These are phyloP conservation scores for Botryobasidium botryosum DNA, from an alignment of 768 basidiomycete genomes.

Conservation along the genomic window DNA sequence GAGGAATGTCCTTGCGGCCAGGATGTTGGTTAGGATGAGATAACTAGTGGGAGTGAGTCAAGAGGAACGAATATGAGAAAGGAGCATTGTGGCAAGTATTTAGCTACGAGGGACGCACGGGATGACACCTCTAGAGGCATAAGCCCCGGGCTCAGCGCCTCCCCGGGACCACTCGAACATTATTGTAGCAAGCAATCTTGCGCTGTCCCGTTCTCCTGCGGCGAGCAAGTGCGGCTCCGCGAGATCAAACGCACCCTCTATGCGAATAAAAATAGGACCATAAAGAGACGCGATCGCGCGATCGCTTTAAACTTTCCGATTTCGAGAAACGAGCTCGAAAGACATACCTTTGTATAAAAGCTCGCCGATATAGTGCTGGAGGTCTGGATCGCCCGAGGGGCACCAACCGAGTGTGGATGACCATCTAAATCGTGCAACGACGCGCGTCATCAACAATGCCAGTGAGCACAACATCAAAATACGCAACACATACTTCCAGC, in stretches of 20 bases:
- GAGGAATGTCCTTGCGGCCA: conserved; percentile 89
- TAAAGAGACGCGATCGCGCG: neutral
- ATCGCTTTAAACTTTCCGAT: neutral
- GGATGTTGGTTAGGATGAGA: conserved; percentile 71
- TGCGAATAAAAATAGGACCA: neutral
- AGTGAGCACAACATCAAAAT: conserved; percentile 13
- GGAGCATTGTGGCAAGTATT: neutral
- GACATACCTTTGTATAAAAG: conserved; percentile 61
- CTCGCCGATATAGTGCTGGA: conserved; percentile 85
- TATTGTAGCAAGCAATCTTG: conserved; percentile 69
- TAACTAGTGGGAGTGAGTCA: conserved; percentile 29
- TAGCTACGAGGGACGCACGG: conserved; percentile 40
- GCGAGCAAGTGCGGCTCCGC: conserved; percentile 77
- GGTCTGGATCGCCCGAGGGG: conserved; percentile 72
- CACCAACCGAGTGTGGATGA: conserved; percentile 57
- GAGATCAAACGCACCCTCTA: conserved; percentile 56
- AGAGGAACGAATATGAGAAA: neutral
- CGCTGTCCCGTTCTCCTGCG: conserved; percentile 79
- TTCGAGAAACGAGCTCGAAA: neutral
- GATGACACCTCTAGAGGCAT: conserved; percentile 70
- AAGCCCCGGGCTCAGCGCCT: conserved; percentile 43
- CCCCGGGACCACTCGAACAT: conserved; percentile 56
- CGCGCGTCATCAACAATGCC: neutral
- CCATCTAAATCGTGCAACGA: conserved; percentile 42
- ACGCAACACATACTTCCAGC: neutral